Evolutionary conservation across 768 basidiomycete species (phyloP).

Genomic region (Rubroboletus satanas): DNA sequence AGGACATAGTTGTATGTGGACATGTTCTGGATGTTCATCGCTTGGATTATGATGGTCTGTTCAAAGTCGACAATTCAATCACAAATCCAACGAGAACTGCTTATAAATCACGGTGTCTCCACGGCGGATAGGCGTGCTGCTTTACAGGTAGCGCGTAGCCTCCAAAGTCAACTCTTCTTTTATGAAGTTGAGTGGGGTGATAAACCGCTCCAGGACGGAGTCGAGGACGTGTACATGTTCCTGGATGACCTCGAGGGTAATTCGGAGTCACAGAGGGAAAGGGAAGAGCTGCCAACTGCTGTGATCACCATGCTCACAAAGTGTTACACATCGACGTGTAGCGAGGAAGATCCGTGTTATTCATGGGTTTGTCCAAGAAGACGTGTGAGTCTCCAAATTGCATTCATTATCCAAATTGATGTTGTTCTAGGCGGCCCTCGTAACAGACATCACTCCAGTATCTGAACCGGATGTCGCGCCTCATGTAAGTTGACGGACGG

Average conservation of each 20-base stretch:
- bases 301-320: constrained; percentile 86
- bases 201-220: constrained; percentile 74
- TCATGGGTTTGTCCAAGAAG: constrained; percentile 71
- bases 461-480: constrained; percentile 28
- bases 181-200: constrained; percentile 96
- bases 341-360: constrained; percentile 78
- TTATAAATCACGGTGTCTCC: constrained; percentile 68
- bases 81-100: constrained; percentile 80
- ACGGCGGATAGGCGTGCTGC: constrained; percentile 80
- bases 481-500: constrained; percentile 35
- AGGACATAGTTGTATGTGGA: constrained; percentile 83
- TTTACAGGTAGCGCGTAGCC: constrained; percentile 80
- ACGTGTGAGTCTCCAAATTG: constrained; percentile 40
- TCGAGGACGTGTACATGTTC: constrained; percentile 94
- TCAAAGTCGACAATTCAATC: constrained; percentile 80
- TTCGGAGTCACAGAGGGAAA: constrained; percentile 56
- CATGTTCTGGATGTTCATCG: background rate
- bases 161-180: constrained; percentile 92
- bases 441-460: constrained; percentile 18
- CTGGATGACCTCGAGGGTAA: constrained; percentile 73
- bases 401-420: constrained; percentile 7
- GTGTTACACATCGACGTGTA: constrained; percentile 87
- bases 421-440: constrained; percentile 20
- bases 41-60: constrained; percentile 3
- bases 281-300: constrained; percentile 79